phyloP scores from a whole-genome alignment of 176 grass and related monocot species.

The Tillandsia fasciculata region DNA sequence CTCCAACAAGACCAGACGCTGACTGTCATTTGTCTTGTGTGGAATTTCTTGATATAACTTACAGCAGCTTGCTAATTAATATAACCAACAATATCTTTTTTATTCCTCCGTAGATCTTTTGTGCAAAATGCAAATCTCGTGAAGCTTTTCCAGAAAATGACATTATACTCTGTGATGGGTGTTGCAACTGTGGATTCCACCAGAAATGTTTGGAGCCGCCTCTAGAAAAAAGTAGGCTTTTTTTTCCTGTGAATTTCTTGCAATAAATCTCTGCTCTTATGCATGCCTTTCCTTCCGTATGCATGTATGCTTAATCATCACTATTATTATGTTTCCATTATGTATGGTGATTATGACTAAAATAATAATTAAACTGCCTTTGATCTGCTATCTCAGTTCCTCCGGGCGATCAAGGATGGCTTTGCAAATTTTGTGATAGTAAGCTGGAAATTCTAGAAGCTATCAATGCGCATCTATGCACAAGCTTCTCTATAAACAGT shows the following conservation, averaged over 20 bases:
- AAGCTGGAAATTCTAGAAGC: slow-evolving; percentile 76
- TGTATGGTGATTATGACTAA: too few species aligned
- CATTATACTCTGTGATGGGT: slow-evolving; percentile 49
- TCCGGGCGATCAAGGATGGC: slow-evolving; percentile 46
- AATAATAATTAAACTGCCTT: slow-evolving; percentile 19
- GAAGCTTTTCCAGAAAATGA: slow-evolving; percentile 51
- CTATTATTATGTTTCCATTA: too few species aligned
- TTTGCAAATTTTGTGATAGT: slow-evolving; percentile 84
- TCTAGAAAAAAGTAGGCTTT: slow-evolving; percentile 43
- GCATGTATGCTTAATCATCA: background rate
- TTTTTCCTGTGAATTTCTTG: slow-evolving; percentile 7
- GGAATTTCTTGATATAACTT: slow-evolving; percentile 4
- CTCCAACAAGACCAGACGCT: background rate
- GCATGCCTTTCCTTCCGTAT: background rate
- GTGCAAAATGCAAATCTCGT: slow-evolving; percentile 58
- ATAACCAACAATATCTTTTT: slow-evolving; percentile 24
- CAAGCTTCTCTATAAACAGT: slow-evolving; percentile 43
- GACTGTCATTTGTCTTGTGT: background rate
- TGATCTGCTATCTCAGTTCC: slow-evolving; percentile 26
- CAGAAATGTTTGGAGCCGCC: slow-evolving; percentile 60
- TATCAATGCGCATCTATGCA: slow-evolving; percentile 86
- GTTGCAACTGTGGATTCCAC: slow-evolving; percentile 68
- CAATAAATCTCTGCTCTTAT: background rate
- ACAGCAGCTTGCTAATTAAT: slow-evolving; percentile 21
- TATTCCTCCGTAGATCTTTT: slow-evolving; percentile 29